phyloP scores from a whole-genome alignment of 495 filamentous ascomycete species.

The Tetracladium setigerum region DNA sequence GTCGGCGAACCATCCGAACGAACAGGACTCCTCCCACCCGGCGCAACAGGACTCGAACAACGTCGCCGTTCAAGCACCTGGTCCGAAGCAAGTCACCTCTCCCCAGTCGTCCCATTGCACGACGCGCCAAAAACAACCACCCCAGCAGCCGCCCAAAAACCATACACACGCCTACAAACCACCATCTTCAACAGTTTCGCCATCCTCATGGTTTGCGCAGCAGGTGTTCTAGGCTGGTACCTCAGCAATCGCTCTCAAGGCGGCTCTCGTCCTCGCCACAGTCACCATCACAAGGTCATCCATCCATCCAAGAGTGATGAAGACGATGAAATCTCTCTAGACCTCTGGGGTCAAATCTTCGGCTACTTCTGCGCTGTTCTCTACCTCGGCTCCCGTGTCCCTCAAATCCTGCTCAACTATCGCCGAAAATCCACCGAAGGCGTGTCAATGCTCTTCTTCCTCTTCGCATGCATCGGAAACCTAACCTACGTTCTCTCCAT shows the following conservation, averaged over 20 bases:
- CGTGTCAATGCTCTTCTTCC: slow-evolving; percentile 85
- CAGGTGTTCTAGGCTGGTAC: slow-evolving; percentile 83
- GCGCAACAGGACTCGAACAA: not conserved
- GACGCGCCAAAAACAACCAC: slow-evolving; percentile 24
- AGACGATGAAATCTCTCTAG: slow-evolving; percentile 48
- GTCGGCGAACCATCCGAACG: slow-evolving; percentile 30
- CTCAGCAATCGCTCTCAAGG: slow-evolving; percentile 41
- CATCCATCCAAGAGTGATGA: not conserved
- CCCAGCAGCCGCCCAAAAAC: not conserved
- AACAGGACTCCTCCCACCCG: slow-evolving; percentile 29
- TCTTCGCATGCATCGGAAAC: slow-evolving; percentile 94
- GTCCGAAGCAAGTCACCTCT: slow-evolving; percentile 56
- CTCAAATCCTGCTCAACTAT: slow-evolving; percentile 86
- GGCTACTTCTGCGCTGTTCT: slow-evolving; percentile 79
- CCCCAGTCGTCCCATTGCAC: slow-evolving; percentile 68
- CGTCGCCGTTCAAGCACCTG: slow-evolving; percentile 29
- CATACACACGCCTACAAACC: slow-evolving; percentile 41
- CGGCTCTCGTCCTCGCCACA: slow-evolving; percentile 4
- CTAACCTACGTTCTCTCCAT: slow-evolving; percentile 90
- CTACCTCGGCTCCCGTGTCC: slow-evolving; percentile 82
- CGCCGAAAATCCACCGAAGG: slow-evolving; percentile 85
- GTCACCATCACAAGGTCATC: slow-evolving; percentile 9
- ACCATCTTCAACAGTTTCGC: slow-evolving; percentile 63
- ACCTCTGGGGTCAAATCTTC: slow-evolving; percentile 73
- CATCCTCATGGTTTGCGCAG: slow-evolving; percentile 69